These are phyloP conservation scores for Aspergillus quadrilineatus DNA, from an alignment of 2,329 filamentous ascomycete genomes.

Conservation along the genomic window DNA sequence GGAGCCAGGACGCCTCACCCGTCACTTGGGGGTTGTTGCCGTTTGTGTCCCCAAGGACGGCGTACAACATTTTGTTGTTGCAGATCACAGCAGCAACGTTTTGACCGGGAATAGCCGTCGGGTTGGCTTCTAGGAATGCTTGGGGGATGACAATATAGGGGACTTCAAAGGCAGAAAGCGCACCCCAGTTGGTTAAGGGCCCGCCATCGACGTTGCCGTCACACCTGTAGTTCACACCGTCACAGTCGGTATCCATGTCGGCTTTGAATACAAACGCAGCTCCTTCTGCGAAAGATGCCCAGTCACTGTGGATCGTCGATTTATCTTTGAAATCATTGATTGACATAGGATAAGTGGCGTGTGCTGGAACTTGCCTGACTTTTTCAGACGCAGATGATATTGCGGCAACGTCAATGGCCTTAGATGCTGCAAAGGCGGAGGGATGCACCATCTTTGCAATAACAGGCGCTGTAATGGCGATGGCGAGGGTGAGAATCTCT, in stretches of 20 bases:
- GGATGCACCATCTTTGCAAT: not conserved
- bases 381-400: slow-evolving; percentile 26
- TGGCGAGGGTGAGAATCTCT: not conserved
- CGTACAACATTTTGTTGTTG: slow-evolving; percentile 34
- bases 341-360: slow-evolving; percentile 28
- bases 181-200: slow-evolving; percentile 30
- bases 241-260: slow-evolving; percentile 37
- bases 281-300: slow-evolving; percentile 27
- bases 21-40: slow-evolving; percentile 30
- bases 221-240: slow-evolving; percentile 31
- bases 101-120: slow-evolving; percentile 25
- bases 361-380: slow-evolving; percentile 23
- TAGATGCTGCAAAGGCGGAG: slow-evolving; percentile 27
- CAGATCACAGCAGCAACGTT: slow-evolving; percentile 34
- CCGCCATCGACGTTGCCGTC: slow-evolving; percentile 32
- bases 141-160: slow-evolving; percentile 35
- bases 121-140: slow-evolving; percentile 25
- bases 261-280: slow-evolving; percentile 30
- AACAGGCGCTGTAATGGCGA: not conserved
- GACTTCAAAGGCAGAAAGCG: slow-evolving; percentile 32
- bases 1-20: slow-evolving; percentile 35
- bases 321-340: slow-evolving; percentile 16
- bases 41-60: slow-evolving; percentile 33
- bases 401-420: slow-evolving; percentile 25
- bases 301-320: slow-evolving; percentile 32